Base-by-base conservation (phyloP, 2,329 filamentous ascomycete genomes). In the Neofusicoccum sp. region DNA sequence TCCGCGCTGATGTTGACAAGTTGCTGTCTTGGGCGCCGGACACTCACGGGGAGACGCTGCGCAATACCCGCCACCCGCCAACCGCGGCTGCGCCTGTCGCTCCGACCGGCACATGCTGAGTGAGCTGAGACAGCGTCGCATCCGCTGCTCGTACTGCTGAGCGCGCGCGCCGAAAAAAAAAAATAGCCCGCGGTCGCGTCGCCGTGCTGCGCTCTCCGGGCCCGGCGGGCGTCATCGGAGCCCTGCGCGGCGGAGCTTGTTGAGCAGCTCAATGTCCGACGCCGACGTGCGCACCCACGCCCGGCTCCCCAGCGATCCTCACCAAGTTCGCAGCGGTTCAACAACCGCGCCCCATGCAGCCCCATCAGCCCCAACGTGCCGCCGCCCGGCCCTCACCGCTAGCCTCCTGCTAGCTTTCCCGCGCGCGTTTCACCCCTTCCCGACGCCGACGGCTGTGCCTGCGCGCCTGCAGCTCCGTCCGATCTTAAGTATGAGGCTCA, bases 281-380 rank as follows among this genome's bases (percentile, higher is more conserved):
- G 51, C 51, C 51, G 51, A 56, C 51, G 26, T 41, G 51, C 51
- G 38, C 51, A 44, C 51, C 51, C 43, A 47, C 41, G 24, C 54
- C 47, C 54, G 54, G 54, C 54, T 58, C 54, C 54, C 54, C 54
- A 58, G 54, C 54, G 54, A 58, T 58, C 54, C 54, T 58, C 54
- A 45, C 34, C 54, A 58, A 47, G 36, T 36, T 43, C 16, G 51
- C 51, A 33, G 14, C 51, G 38, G 54, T 58, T 58, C 51, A 56
- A 56, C 54, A 47, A 58, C 40, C 40, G 54, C 28, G 20, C 40
- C 54, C 54, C 54, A 30, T 58, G 40, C 41, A 47, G 54, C 54
- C 53, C 40, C 40, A 58, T 58, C 53, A 58, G 53, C 53, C 54
- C 54, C 54, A 58, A 58, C 54, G 43, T 58, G 54, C 40, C 54